Evolutionary conservation across 2,329 filamentous ascomycete genomes (phyloP).

Genomic region (Seiridium cupressi): DNA sequence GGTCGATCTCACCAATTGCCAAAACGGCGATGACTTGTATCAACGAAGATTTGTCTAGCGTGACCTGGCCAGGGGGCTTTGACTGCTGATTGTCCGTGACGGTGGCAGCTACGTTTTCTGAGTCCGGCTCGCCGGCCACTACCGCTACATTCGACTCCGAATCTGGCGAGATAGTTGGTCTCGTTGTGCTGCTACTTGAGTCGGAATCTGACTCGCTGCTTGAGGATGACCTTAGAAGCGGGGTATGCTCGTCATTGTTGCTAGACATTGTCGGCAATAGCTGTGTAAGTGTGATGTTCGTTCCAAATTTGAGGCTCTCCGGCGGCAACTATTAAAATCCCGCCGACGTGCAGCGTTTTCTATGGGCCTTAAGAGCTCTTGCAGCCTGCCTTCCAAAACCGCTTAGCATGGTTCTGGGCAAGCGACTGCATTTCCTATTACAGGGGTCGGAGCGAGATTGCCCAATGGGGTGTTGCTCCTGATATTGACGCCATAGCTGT

Average conservation of each 20-base stretch:
- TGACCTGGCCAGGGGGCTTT: neutral
- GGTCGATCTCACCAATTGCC: neutral
- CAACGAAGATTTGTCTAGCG: neutral
- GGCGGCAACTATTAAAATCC: no score
- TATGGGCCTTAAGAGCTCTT: no score
- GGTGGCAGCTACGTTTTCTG: neutral
- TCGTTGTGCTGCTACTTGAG: neutral
- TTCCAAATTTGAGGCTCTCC: no score
- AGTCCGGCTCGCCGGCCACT: neutral
- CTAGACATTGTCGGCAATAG: neutral
- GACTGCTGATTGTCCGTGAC: neutral
- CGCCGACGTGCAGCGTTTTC: no score
- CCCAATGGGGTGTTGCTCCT: slow-evolving; percentile 1
- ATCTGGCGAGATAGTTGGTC: neutral
- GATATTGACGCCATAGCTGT: neutral
- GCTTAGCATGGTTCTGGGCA: neutral
- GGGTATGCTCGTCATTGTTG: neutral
- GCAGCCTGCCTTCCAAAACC: no score
- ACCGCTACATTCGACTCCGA: neutral
- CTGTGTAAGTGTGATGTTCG: neutral
- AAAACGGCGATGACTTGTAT: slow-evolving; percentile 1
- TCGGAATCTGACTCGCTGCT: neutral
- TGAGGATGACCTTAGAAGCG: neutral
- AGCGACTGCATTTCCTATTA: neutral
- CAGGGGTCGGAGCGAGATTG: neutral